Evolutionary conservation across 1,284 basidiomycete genomes (phyloP), one percentile per base, ranked within the genome.

Genomic region (Ustilago esculenta): DNA sequence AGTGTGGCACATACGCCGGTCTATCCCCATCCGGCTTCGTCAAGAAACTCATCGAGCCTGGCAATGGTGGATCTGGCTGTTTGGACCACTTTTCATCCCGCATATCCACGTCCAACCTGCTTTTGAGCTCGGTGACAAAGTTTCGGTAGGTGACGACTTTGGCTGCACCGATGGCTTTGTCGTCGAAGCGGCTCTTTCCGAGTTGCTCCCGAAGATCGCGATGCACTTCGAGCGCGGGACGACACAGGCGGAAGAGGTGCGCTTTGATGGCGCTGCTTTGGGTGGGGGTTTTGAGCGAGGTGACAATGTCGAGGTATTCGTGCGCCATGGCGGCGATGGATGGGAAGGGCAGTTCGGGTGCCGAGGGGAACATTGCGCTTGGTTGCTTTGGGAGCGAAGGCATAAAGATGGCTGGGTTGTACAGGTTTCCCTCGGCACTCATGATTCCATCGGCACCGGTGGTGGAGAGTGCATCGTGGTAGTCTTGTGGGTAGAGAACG

Each of bases 401-500:
- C 12, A 55, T 8, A 73, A 98, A 97, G 11, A 98, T 81, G 0
- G 92, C 89, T 0, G 92, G 91, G 79, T 98, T 98, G 82, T 96
- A 96, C 1, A 98, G 85, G 73, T 96, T 91, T 0, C 92, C 95
- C 83, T 98, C 95, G 0, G 95, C 95, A 48, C 88, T 90, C 94
- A 98, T 97, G 66, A 98, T 88, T 0, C 89, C 95, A 75, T 97
- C 92, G 4, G 88, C 90, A 2, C 92, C 90, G 0, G 95, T 98
- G 30, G 87, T 86, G 14, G 86, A 85, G 21, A 98, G 83, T 79
- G 93, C 95, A 6, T 85, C 85, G 37, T 87, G 85, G 46, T 94
- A 88, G 81, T 98, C 94, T 21, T 88, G 86, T 41, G 90, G 86
- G 82, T 87, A 93, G 10, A 98, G 87, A 45, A 98, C 88, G 81